Conservation (phyloP, 345 rosid genomes). For the Isatis tinctoria region DNA sequence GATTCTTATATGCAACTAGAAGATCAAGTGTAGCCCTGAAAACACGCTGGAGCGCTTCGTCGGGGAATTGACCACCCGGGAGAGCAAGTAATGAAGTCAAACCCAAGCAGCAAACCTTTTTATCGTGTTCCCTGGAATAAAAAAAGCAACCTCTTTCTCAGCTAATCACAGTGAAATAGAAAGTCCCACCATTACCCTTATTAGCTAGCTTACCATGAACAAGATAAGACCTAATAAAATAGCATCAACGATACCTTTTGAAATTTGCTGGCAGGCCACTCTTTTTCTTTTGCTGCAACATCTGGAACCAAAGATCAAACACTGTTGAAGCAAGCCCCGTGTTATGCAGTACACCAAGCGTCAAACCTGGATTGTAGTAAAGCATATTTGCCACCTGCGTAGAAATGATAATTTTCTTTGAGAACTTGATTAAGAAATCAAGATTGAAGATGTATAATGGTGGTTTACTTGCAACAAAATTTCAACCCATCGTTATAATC, state of each 20-base stretch:
- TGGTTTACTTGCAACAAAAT: background rate
- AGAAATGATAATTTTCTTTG: background rate
- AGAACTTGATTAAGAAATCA: conserved; percentile 1
- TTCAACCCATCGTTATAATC: background rate
- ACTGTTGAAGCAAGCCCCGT: conserved; percentile 73
- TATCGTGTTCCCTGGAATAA: conserved; percentile 78
- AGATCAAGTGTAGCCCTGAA: conserved; percentile 87
- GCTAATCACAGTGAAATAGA: background rate
- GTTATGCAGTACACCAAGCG: conserved; percentile 72
- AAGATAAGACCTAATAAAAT: background rate
- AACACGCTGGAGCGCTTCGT: conserved; percentile 81
- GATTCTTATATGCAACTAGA: conserved; percentile 83
- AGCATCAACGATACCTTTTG: conserved; percentile 52
- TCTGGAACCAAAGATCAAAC: conserved; percentile 90
- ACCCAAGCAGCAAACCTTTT: conserved; percentile 98
- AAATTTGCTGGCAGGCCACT: conserved; percentile 78
- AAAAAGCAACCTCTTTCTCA: background rate
- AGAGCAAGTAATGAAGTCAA: conserved; percentile 81
- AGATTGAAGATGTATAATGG: background rate
- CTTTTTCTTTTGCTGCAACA: conserved; percentile 89
- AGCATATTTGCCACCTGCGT: conserved; percentile 90
- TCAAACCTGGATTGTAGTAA: conserved; percentile 77
- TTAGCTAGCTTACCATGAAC: background rate
- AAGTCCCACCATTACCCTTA: background rate
- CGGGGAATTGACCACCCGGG: conserved; percentile 80